Base-by-base conservation (phyloP, 2,329 filamentous ascomycete species). In the Aspergillus sp. region DNA sequence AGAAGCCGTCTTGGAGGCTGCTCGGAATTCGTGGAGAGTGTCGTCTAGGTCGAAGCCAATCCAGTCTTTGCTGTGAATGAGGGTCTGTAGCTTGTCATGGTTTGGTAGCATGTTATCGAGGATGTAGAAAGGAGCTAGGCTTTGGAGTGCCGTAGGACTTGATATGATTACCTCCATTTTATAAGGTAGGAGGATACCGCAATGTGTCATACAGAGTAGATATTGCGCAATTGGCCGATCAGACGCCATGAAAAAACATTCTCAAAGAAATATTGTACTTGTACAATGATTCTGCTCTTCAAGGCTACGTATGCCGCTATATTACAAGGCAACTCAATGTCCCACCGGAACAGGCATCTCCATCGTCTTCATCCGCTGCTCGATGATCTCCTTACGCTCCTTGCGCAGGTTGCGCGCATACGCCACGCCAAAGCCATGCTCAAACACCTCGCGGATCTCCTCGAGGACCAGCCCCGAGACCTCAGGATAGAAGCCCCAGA, bases 21-120 rank as follows among this genome's bases (percentile, higher is more conserved):
- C 65, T 45, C 75, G 74, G 45, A 78, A 80, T 43, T 76, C 69
- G 52, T 80, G 78, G 1, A 80, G 63, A 0, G 76, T 78, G 56
- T 79, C 76, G 50, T 80, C 77, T 5, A 81, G 70, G 38, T 79
- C 77, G 48, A 80, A 79, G 1, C 71, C 75, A 34, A 77, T 69
- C 74, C 76, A 79, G 25, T 29, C 9, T 29, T 29, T 29, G 1
- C 2, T 29, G 25, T 7, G 2, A 1, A 29, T 29, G 25, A 29
- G 25, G 25, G 25, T 10, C 25, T 29, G 25, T 10, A 29, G 25
- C 1, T 29, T 29, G 5, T 29, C 9, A 29, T 29, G 23, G 23
- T 25, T 25, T 6, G 21, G 21, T 23, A 6, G 21, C 21, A 23
- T 23, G 6, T 23, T 23, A 23, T 23, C 21, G 21, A 23, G 4